Percentiles rank a stretch among this genome's conserved stretches.
These are phyloP conservation scores for Ottelia alismoides DNA, from an alignment of 106 monocot genomes.

Conservation along the genomic window DNA sequence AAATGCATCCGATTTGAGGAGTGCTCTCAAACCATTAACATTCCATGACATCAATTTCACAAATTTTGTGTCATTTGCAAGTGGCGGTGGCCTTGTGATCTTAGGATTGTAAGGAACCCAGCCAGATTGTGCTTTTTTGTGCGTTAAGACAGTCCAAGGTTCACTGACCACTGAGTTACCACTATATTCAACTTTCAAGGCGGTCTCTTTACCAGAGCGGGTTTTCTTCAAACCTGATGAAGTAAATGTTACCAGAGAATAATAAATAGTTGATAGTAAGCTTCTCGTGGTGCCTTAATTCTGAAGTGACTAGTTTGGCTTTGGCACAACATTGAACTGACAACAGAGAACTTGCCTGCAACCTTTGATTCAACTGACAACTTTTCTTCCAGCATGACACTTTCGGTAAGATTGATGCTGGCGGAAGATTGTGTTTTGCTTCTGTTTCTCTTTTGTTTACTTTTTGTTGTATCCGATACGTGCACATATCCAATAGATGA, in stretches of 20 bases:
- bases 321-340: not conserved
- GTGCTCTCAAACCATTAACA: constrained; percentile 90
- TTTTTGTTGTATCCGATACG: constrained; percentile 19
- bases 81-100: constrained; percentile 61
- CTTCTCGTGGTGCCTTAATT: not conserved
- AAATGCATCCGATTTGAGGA: constrained; percentile 55
- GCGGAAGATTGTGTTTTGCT: constrained; percentile 9
- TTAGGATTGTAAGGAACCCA: constrained; percentile 87
- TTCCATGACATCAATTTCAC: constrained; percentile 95
- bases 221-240: constrained; percentile 16
- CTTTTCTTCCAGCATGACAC: not conserved
- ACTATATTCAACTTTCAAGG: constrained; percentile 8
- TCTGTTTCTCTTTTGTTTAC: constrained; percentile 31
- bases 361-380: not conserved
- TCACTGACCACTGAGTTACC: constrained; percentile 20
- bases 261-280: not conserved
- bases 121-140: constrained; percentile 75
- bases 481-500: constrained; percentile 10
- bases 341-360: not conserved
- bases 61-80: constrained; percentile 26
- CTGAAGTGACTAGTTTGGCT: not conserved
- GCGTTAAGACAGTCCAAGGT: constrained; percentile 82
- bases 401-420: not conserved
- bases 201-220: not conserved
- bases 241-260: not conserved